Evolutionary conservation across 2,329 filamentous ascomycete genomes (phyloP), one percentile per base, ranked within the genome.

Genomic region (Ophiostoma populinum): DNA sequence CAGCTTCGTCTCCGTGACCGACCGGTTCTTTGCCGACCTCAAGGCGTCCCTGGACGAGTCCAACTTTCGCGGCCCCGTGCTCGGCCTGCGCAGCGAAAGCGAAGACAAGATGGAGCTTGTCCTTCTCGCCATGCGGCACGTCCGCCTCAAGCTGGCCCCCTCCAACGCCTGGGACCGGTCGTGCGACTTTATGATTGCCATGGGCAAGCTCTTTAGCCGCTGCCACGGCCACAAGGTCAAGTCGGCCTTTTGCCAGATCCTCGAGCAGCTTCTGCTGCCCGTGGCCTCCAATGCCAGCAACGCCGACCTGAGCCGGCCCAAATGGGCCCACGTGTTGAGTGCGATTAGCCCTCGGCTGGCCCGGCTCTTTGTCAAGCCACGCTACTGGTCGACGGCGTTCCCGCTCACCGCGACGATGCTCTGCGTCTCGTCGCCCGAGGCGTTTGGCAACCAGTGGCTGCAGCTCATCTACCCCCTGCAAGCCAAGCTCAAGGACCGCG

Each of bases 201-300:
- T 98, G 20, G 85, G 81, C 6, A 79, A 74, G 34, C 67, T 93
- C 13, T 95, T 94, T 53, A 70, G 75, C 36, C 77, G 74, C 46
- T 80, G 82, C 5, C 87, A 94, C 48, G 90, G 90, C 1, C 81
- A 82, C 44, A 75, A 75, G 41, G 75, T 95, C 49, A 98, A 98
- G 54, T 80, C 87, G 46, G 82, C 86, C 1, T 98, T 94, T 50
- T 95, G 90, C 51, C 80, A 92, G 48, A 75, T 93, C 16, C 69
- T 98, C 35, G 82, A 92, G 47, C 79, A 80, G 45, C 64, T 98
- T 19, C 59, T 98, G 17, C 67, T 94, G 11, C 83, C 86, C 1
- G 76, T 98, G 34, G 87, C 87, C 11, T 81, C 81, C 4, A 80
- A 75, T 43, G 80, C 82, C 5, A 76, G 65, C 37, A 71, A 70